phyloP scores from a whole-genome alignment of 2,329 filamentous ascomycete genomes.

The Colletotrichum sp. region DNA sequence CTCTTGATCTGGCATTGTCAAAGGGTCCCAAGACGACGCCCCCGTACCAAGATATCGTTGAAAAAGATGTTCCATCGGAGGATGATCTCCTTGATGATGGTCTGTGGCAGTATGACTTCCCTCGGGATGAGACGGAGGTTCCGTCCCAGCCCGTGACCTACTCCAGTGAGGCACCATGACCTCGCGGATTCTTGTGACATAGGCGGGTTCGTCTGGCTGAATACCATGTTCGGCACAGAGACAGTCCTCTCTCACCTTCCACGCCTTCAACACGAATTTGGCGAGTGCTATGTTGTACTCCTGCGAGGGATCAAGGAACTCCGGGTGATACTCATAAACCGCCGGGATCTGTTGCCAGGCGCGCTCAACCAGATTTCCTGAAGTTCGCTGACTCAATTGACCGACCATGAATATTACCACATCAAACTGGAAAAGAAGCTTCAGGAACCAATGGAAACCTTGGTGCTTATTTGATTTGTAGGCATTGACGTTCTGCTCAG shows the following conservation, averaged over 20 bases:
- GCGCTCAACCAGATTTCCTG: constrained; percentile 54
- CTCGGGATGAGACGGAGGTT: not conserved
- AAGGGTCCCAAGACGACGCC: not conserved
- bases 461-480: constrained; percentile 39
- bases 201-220: not conserved
- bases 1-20: not conserved
- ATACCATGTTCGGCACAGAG: not conserved
- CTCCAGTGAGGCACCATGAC: not conserved
- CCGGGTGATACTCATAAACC: constrained; percentile 52
- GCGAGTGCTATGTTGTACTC: constrained; percentile 4
- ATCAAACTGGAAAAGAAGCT: constrained; percentile 59
- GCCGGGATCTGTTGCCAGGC: constrained; percentile 54
- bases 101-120: not conserved
- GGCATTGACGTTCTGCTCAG: constrained; percentile 50
- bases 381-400: constrained; percentile 54
- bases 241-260: not conserved
- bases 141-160: not conserved
- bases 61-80: not conserved
- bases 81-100: not conserved
- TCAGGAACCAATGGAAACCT: constrained; percentile 60
- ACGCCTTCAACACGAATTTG: not conserved
- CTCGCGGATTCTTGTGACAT: not conserved
- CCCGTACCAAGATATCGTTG: not conserved
- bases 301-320: constrained; percentile 48
- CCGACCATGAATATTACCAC: constrained; percentile 60